Base-by-base conservation (phyloP, 2,329 filamentous ascomycete species). In the Westerdykella ornata region DNA sequence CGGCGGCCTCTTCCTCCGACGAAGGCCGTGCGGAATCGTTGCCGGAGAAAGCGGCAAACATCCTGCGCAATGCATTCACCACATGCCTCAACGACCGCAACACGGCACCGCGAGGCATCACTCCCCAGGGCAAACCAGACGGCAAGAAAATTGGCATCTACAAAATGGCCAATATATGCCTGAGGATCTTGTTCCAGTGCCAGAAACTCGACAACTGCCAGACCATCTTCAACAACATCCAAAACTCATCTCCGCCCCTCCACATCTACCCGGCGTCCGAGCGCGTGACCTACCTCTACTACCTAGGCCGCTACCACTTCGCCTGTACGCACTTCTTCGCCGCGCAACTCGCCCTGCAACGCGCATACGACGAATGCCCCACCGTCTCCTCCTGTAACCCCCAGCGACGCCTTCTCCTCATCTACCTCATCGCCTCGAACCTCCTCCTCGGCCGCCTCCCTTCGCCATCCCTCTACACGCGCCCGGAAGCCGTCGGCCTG, bases 281-380 rank as follows among this genome's bases (percentile, higher is more conserved):
- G 61, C 80, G 88, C 37, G 88, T 95, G 38, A 94, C 88, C 3
- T 97, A 89, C 55, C 81, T 97, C 12, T 96, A 95, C 69, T 95
- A 95, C 61, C 81, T 97, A 5, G 90, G 90, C 14, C 83, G 88
- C 44, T 96, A 90, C 67, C 81, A 89, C 58, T 88, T 94, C 62
- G 81, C 85, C 48, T 89, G 87, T 63, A 84, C 81, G 51, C 83
- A 94, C 60, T 95, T 88, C 65, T 80, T 78, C 47, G 81, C 85
- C 18, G 88, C 89, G 0, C 79, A 83, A 39, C 72, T 80, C 37
- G 87, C 84, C 28, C 72, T 96, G 5, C 78, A 94, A 56, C 75
- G 82, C 18, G 87, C 90, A 2, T 96, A 94, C 65, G 69, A 82
- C 38, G 83, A 94, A 64, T 85, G 86, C 50, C 77, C 51, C 3